Evolutionary conservation across 2,329 filamentous ascomycete species (phyloP).

Genomic region (Penicillium psychrosexuale): DNA sequence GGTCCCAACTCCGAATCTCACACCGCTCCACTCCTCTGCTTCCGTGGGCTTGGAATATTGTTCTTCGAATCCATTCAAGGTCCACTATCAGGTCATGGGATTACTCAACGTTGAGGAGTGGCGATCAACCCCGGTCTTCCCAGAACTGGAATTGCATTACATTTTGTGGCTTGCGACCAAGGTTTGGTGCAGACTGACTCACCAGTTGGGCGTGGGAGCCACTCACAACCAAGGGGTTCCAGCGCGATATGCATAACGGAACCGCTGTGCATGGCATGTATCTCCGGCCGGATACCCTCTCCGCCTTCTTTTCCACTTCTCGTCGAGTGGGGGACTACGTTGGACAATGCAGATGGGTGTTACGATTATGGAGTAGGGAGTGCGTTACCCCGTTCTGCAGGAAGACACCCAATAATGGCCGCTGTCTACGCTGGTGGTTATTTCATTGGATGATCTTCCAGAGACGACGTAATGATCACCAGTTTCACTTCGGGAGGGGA

Average conservation of each 20-base stretch:
- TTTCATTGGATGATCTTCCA: slow-evolving; percentile 4
- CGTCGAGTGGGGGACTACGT: neutral
- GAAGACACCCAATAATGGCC: slow-evolving; percentile 4
- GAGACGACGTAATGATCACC: slow-evolving; percentile 11
- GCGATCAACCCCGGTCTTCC: neutral
- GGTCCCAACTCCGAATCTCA: slow-evolving; percentile 11
- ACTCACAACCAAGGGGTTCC: slow-evolving; percentile 5
- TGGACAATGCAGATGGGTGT: neutral
- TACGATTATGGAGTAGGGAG: neutral
- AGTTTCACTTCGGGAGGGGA: neutral
- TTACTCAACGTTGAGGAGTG: slow-evolving; percentile 16
- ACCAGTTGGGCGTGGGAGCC: neutral
- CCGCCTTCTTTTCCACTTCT: neutral
- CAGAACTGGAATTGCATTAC: neutral
- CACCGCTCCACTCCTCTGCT: slow-evolving; percentile 16
- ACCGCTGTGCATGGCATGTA: neutral
- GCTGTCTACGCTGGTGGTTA: neutral
- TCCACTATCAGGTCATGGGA: slow-evolving; percentile 3
- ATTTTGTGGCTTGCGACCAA: neutral
- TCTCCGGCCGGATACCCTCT: neutral
- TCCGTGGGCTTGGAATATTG: neutral
- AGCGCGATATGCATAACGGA: neutral
- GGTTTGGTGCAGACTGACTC: neutral
- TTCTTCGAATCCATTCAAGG: neutral
- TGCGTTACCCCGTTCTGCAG: neutral